Conservation (phyloP, 768 basidiomycete species). For the Hypsizygus marmoreus region DNA sequence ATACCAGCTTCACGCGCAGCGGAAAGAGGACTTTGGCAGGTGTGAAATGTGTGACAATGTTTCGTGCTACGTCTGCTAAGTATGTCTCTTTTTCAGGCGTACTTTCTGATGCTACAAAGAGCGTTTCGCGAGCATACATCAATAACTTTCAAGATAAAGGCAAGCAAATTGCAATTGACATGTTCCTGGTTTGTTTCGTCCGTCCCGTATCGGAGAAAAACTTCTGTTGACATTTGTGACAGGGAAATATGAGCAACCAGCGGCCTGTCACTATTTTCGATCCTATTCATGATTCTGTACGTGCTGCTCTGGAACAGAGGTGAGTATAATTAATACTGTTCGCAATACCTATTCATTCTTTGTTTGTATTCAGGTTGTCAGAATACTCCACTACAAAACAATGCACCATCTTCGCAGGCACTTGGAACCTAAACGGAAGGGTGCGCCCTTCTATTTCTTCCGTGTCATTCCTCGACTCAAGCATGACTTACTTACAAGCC, state of each 20-base stretch:
- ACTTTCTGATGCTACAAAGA: constrained; percentile 95
- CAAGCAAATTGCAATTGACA: constrained; percentile 94
- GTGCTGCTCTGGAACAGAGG: constrained; percentile 70
- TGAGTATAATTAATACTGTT: constrained; percentile 25
- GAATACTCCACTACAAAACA: constrained; percentile 83
- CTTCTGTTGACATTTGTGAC: constrained; percentile 11
- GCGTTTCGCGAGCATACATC: constrained; percentile 93
- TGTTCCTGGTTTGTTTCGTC: constrained; percentile 73
- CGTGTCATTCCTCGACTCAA: background rate
- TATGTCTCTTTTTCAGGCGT: constrained; percentile 54
- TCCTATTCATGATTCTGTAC: constrained; percentile 88
- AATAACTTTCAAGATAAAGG: constrained; percentile 96
- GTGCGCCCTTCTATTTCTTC: constrained; percentile 42
- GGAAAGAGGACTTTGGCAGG: constrained; percentile 93
- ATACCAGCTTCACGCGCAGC: constrained; percentile 93
- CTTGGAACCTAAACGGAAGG: constrained; percentile 95
- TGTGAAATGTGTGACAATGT: constrained; percentile 28
- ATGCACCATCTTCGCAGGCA: constrained; percentile 83
- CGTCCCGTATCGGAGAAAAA: no score
- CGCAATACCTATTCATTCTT: background rate
- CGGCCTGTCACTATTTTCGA: constrained; percentile 89
- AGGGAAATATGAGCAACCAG: constrained; percentile 94
- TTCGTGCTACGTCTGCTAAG: constrained; percentile 7
- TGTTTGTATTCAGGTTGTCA: constrained; percentile 47
- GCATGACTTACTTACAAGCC: constrained; percentile 39